A percentile compares a stretch with the other conserved stretches of the same genome.
phyloP scores from a whole-genome alignment of 371 early-diverging fungal species.

The Rhizopus stolonifer region DNA sequence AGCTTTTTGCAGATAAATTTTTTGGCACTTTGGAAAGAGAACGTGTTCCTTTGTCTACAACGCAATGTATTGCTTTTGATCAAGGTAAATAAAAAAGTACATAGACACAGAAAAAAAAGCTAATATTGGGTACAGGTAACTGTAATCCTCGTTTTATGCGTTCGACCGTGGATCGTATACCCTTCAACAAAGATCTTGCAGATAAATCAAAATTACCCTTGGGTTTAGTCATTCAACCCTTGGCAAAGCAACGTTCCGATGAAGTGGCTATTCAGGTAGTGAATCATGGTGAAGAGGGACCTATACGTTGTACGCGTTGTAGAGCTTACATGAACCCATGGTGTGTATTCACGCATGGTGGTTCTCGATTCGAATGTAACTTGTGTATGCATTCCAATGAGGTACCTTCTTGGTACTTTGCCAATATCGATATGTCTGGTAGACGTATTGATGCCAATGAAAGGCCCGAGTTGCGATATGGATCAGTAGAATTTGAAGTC shows the following conservation, averaged over 20 bases:
- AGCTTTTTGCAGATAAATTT: conserved; percentile 58
- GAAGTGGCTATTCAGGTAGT: conserved; percentile 86
- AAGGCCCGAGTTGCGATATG: conserved; percentile 90
- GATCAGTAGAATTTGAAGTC: conserved; percentile 91
- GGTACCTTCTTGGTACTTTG: conserved; percentile 89
- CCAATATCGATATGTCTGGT: conserved; percentile 93
- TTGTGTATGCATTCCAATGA: conserved; percentile 87
- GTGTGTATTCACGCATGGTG: conserved; percentile 88
- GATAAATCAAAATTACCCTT: conserved; percentile 81
- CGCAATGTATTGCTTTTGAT: conserved; percentile 85
- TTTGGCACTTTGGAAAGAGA: conserved; percentile 78
- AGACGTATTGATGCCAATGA: conserved; percentile 83
- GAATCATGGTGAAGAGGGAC: conserved; percentile 90
- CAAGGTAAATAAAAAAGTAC: conserved; percentile 59
- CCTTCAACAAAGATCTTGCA: conserved; percentile 80
- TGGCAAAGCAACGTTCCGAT: conserved; percentile 77
- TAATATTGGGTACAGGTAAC: conserved; percentile 59
- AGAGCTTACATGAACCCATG: conserved; percentile 93
- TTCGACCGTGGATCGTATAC: conserved; percentile 85
- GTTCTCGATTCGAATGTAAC: conserved; percentile 89
- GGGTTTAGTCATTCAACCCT: conserved; percentile 90
- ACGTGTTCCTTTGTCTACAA: conserved; percentile 82
- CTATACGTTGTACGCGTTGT: conserved; percentile 91
- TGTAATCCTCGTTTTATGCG: conserved; percentile 92
- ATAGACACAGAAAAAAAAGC: background rate